Evolutionary conservation across 768 basidiomycete species (phyloP), one percentile per base, ranked within the genome.

Genomic region (Heimioporus sp.): DNA sequence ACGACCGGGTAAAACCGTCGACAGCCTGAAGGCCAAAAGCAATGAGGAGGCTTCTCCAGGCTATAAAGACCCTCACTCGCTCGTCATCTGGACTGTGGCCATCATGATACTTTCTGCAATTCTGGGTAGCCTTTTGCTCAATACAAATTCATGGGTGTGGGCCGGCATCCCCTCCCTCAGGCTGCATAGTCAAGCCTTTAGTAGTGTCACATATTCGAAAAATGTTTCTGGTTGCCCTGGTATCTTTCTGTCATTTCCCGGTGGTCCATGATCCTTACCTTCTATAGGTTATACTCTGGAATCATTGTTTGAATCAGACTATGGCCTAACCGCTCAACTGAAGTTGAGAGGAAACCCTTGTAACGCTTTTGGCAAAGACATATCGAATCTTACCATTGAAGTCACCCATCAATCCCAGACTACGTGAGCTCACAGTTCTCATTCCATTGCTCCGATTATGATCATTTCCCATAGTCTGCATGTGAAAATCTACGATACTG

Each of bases 401-500:
- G 83, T 88, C 8, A 80, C 78, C 12, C 87, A 88, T 59, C 85
- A 88, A 65, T 79, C 77, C 17, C 66, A 66, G 48, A 73, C 78
- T 40, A 73, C 77, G 80, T 81, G 54, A 40, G 69, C 62, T 28
- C 5, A 24, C 5, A 28, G 7, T 19, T 35, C 36, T 42, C 39
- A 5, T 17, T 47, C 10, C 13, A 20, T 28, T 11, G 2, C 15
- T 44, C 3, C 16, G 10, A 36, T 15, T 13, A 5, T 37, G 16
- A 35, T 31, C n/a, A 43, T 19, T 41, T 7, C 5, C 39, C 16
- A 16, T 48, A 87, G 87, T 42, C 71, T 89, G 5, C 87, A 81
- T 47, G 83, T 89, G 37, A 80, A 85, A 54, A 82, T 90, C 10
- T 80, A 73, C 55, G 87, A 90, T 63, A 78, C 78, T 1, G 75